Percentiles rank a stretch among this genome's conserved stretches.
Conservation (phyloP, 495 filamentous ascomycete species). For the Eremomyces bilateralis region DNA sequence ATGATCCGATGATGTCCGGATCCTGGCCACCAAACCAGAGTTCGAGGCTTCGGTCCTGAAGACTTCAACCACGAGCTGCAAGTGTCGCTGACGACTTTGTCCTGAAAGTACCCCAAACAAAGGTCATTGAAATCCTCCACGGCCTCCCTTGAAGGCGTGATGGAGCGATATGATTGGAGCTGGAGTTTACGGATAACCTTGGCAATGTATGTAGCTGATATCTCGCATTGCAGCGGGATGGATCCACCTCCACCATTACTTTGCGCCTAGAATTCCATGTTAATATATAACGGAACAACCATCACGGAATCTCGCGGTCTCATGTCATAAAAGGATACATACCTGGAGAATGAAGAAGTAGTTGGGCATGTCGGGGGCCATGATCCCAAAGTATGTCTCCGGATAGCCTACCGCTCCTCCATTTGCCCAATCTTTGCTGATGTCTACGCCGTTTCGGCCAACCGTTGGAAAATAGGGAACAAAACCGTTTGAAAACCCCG, state of each 20-base stretch:
- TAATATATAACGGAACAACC: too few species aligned
- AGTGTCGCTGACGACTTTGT: constrained; percentile 36
- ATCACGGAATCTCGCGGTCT: constrained; percentile 31
- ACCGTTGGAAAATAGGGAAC: constrained; percentile 41
- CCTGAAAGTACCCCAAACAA: constrained; percentile 36
- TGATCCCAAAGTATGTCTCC: constrained; percentile 11
- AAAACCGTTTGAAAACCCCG: constrained; percentile 41
- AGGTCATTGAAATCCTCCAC: constrained; percentile 42
- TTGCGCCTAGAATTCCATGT: too few species aligned
- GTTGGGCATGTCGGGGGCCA: constrained; percentile 14
- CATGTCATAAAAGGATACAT: too few species aligned
- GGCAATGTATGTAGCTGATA: constrained; percentile 34
- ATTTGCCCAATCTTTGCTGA: too few species aligned
- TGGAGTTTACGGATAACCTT: constrained; percentile 41
- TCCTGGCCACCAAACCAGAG: constrained; percentile 47
- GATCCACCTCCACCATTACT: constrained; percentile 28
- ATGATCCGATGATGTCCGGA: constrained; percentile 35
- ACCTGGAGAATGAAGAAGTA: too few species aligned
- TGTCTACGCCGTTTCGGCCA: too few species aligned
- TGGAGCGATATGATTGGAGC: constrained; percentile 38
- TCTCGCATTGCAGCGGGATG: constrained; percentile 31
- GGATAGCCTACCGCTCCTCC: too few species aligned
- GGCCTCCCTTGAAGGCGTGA: constrained; percentile 29
- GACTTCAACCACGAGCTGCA: constrained; percentile 55
- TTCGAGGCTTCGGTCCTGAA: constrained; percentile 30